phyloP scores from a whole-genome alignment of 495 filamentous ascomycete species.

The Aspergillus leporis region DNA sequence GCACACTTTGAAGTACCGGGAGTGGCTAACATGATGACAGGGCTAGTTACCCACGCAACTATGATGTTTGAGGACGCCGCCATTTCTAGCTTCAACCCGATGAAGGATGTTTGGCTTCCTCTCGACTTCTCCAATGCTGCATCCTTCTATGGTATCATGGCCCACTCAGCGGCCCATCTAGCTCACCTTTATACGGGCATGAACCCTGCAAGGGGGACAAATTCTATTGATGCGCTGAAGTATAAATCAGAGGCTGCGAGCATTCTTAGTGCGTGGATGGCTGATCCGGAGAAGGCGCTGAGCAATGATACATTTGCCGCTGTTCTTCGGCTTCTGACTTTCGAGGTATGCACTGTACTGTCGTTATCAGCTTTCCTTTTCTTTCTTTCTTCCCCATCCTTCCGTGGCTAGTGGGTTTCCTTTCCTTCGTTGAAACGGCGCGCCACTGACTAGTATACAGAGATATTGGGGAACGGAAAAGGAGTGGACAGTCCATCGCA shows the following conservation, averaged over 20 bases:
- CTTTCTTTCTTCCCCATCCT: not conserved
- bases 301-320: constrained; percentile 30
- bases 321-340: constrained; percentile 29
- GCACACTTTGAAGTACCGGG: not conserved
- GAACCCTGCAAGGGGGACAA: constrained; percentile 16
- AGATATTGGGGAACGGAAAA: constrained; percentile 33
- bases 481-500: constrained; percentile 30
- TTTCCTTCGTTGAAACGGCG: too few species aligned
- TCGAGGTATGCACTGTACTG: constrained; percentile 22
- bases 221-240: constrained; percentile 24
- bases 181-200: constrained; percentile 24
- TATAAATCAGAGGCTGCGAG: constrained; percentile 27
- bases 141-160: constrained; percentile 33
- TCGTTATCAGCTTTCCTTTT: too few species aligned
- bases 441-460: constrained; percentile 7
- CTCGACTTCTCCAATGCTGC: constrained; percentile 33
- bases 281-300: constrained; percentile 25
- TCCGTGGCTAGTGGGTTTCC: too few species aligned
- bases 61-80: constrained; percentile 33
- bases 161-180: constrained; percentile 30
- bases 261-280: constrained; percentile 25
- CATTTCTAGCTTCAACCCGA: constrained; percentile 29
- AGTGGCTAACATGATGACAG: constrained; percentile 12
- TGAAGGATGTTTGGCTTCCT: constrained; percentile 36
- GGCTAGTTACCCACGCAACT: constrained; percentile 29